phyloP scores from a whole-genome alignment of 23 red algal genomes.

The Gracilaria domingensis region DNA sequence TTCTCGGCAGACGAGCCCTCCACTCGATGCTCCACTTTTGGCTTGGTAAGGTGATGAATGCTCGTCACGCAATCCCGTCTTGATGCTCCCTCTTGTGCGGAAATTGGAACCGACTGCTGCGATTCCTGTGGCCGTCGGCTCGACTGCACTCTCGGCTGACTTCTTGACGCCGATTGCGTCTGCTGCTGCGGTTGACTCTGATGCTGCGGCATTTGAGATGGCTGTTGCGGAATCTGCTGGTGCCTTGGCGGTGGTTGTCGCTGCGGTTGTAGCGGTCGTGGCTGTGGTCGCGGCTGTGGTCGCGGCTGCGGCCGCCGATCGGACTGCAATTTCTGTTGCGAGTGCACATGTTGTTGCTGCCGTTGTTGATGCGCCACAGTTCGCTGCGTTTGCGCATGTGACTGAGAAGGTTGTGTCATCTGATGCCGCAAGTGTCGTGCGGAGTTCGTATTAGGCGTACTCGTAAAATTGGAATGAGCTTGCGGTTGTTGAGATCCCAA shows the following conservation, averaged over 20 bases:
- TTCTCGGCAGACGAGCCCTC: neutral
- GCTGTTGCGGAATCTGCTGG: neutral
- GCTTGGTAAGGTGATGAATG: slow-evolving; percentile 62
- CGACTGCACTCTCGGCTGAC: neutral
- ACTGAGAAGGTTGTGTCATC: neutral
- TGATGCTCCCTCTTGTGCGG: neutral
- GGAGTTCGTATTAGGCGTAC: neutral
- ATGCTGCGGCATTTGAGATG: neutral
- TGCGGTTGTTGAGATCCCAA: neutral
- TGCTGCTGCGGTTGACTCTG: neutral
- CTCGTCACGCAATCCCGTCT: slow-evolving; percentile 23
- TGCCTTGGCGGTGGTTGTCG: neutral
- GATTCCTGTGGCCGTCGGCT: neutral
- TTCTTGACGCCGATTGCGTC: neutral
- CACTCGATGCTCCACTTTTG: slow-evolving; percentile 39
- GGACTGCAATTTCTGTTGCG: neutral
- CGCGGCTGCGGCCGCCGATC: neutral
- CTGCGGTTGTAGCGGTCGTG: neutral
- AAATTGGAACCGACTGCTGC: slow-evolving; percentile 10
- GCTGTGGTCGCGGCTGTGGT: neutral
- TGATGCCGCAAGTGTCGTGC: neutral
- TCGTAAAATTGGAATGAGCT: neutral
- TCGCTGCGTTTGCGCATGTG: neutral
- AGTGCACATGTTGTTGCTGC: neutral
- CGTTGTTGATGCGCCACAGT: neutral